These are phyloP conservation scores for Cordyceps tenuipes DNA, from an alignment of 2,329 filamentous ascomycete species.

Conservation along the genomic window DNA sequence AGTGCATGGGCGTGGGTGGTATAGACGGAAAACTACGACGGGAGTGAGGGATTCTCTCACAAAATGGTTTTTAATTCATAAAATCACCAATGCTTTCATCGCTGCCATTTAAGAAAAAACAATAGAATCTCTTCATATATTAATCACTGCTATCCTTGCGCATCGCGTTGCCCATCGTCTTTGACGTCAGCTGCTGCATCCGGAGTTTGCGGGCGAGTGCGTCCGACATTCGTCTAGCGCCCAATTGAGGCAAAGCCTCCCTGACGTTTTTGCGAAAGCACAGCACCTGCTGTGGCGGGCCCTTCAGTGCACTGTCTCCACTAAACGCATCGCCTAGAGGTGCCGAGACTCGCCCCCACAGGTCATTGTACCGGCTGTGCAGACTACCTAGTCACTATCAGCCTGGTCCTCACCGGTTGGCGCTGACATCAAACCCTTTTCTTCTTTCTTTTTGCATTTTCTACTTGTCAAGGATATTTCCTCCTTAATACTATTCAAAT, in stretches of 20 bases:
- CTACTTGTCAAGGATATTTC: not conserved
- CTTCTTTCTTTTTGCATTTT: not conserved
- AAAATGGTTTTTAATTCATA: not conserved
- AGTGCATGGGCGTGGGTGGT: not conserved
- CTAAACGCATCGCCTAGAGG: not conserved
- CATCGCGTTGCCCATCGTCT: too few relatives aligned
- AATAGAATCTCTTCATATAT: not conserved
- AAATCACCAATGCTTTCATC: not conserved
- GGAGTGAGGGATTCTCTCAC: not conserved
- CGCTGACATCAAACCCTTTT: constrained; percentile 5
- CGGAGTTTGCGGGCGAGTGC: constrained; percentile 9
- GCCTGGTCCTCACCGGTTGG: not conserved
- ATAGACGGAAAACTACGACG: not conserved
- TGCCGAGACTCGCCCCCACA: not conserved
- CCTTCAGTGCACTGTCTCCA: not conserved
- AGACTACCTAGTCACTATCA: not conserved
- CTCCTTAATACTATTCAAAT: not conserved
- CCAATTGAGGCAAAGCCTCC: not conserved
- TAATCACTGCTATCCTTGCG: too few relatives aligned
- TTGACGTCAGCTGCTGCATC: not conserved
- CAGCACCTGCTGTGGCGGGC: not conserved
- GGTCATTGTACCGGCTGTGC: too few relatives aligned
- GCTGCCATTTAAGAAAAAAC: not conserved
- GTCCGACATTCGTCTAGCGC: constrained; percentile 3
- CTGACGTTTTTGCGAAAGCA: not conserved